These are phyloP conservation scores for Solanum boliviense DNA, from an alignment of 257 asterid species.

Conservation along the genomic window DNA sequence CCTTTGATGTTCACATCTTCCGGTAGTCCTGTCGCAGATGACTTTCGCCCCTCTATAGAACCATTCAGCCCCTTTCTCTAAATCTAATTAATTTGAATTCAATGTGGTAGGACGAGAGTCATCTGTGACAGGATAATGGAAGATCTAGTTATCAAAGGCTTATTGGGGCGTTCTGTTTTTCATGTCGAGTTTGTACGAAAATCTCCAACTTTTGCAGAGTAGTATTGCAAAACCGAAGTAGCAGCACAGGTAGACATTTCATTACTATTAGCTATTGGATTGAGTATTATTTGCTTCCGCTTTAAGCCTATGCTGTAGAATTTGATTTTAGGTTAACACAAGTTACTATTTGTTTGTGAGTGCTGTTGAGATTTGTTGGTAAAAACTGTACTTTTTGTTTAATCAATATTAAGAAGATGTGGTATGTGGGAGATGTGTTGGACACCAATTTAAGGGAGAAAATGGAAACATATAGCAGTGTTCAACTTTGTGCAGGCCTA, in stretches of 20 bases:
- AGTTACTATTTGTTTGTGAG: neutral
- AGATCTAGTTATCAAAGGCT: neutral
- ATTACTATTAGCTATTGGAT: neutral
- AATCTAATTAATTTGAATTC: neutral
- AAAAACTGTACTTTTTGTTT: neutral
- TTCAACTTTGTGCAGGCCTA: neutral
- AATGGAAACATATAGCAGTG: neutral
- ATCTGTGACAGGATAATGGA: neutral
- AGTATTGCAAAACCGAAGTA: neutral
- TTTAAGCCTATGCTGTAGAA: neutral
- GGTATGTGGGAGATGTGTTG: neutral
- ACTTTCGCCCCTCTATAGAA: neutral
- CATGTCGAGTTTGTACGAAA: neutral
- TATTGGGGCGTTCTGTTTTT: neutral
- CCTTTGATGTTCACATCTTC: neutral
- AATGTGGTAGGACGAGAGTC: neutral
- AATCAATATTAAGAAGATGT: neutral
- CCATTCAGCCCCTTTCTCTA: neutral
- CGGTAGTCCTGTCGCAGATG: neutral
- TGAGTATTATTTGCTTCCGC: neutral
- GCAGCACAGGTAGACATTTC: neutral
- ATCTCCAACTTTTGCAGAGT: neutral
- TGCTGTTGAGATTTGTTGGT: neutral
- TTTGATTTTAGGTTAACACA: neutral
- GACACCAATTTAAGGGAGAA: neutral